phyloP scores from a whole-genome alignment of 2,329 filamentous ascomycete species.

The Diplodia sapinea region DNA sequence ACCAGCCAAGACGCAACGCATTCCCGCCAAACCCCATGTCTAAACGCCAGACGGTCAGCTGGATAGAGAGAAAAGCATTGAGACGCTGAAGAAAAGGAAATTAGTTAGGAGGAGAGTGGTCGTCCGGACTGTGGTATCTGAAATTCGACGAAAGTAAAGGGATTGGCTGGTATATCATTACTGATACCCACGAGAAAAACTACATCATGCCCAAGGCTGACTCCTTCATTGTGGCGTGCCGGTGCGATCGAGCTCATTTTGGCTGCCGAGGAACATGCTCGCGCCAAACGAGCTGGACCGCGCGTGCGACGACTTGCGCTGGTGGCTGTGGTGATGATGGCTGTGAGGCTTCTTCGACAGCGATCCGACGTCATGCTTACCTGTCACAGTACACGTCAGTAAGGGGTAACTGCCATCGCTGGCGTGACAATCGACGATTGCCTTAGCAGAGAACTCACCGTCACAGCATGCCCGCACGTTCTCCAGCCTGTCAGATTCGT shows the following conservation, averaged over 20 bases:
- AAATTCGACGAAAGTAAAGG: conserved; percentile 28
- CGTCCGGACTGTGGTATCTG: conserved; percentile 31
- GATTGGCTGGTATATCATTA: conserved; percentile 26
- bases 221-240: conserved; percentile 20
- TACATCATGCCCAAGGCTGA: conserved; percentile 21
- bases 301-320: conserved; percentile 21
- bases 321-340: conserved; percentile 32
- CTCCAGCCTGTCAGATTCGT: conserved; percentile 80
- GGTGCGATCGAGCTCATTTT: conserved; percentile 25
- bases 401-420: conserved; percentile 22
- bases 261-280: conserved; percentile 19
- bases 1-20: conserved; percentile 4
- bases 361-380: conserved; percentile 59
- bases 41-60: conserved; percentile 26
- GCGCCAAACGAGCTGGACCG: conserved; percentile 28
- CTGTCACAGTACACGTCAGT: conserved; percentile 37
- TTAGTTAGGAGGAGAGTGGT: conserved; percentile 11
- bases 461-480: conserved; percentile 98
- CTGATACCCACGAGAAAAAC: conserved; percentile 27
- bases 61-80: conserved; percentile 22
- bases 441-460: conserved; percentile 59
- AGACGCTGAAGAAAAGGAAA: conserved; percentile 27
- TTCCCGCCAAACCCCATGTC: conserved; percentile 14
- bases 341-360: conserved; percentile 46
- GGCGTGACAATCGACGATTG: conserved; percentile 50